Evolutionary conservation across 2,329 filamentous ascomycete genomes (phyloP).

Genomic region (Westerdykella aurantiaca): DNA sequence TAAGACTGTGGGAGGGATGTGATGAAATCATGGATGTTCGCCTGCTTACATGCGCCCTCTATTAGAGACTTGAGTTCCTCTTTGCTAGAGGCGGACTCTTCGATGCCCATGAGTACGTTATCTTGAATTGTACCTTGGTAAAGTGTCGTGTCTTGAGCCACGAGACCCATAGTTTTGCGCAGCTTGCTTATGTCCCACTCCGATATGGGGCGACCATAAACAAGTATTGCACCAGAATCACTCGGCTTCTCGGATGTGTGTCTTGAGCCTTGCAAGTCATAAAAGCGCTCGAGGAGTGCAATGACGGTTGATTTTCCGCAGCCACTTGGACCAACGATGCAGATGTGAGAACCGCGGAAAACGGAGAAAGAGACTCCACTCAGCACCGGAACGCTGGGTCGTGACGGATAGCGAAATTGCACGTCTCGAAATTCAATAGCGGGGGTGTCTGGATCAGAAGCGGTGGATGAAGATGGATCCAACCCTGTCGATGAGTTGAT

Average conservation of each 20-base stretch:
- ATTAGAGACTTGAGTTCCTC: constrained; percentile 52
- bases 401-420: constrained; percentile 84
- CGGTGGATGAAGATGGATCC: too few species aligned
- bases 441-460: not conserved
- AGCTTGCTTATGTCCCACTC: constrained; percentile 66
- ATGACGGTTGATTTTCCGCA: constrained; percentile 92
- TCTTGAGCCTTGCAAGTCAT: constrained; percentile 52
- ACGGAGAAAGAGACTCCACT: constrained; percentile 69
- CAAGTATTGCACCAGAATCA: constrained; percentile 71
- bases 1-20: constrained; percentile 53
- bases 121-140: constrained; percentile 86
- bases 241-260: constrained; percentile 63
- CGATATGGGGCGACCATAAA: constrained; percentile 64
- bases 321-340: constrained; percentile 80
- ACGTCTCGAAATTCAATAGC: constrained; percentile 81
- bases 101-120: constrained; percentile 67
- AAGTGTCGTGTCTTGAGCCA: constrained; percentile 84
- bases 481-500: too few species aligned
- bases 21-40: constrained; percentile 16
- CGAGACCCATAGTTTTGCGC: constrained; percentile 71
- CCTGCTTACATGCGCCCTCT: constrained; percentile 68
- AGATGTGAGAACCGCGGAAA: constrained; percentile 72
- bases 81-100: constrained; percentile 52
- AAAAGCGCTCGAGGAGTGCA: constrained; percentile 83
- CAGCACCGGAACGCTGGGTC: constrained; percentile 79